Percentiles rank a stretch among this genome's conserved stretches.
Evolutionary conservation across 495 filamentous ascomycete species (phyloP).

Genomic region (Talaromyces nanjingensis): DNA sequence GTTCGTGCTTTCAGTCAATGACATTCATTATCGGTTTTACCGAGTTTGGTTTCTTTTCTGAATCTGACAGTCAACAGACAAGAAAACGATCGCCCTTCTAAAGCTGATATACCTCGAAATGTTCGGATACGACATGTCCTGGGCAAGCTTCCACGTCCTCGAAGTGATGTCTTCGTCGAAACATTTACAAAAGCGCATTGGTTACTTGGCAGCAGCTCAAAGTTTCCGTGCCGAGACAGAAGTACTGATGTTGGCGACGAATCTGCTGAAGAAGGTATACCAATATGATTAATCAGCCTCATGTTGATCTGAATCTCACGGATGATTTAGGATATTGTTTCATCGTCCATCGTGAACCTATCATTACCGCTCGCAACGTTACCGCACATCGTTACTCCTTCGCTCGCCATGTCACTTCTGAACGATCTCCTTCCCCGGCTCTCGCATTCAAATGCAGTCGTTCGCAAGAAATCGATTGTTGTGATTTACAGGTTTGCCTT

Average conservation of each 20-base stretch:
- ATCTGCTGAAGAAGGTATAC: constrained; percentile 87
- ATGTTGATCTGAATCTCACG: constrained; percentile 1
- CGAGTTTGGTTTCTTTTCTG: neutral
- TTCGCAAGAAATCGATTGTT: constrained; percentile 92
- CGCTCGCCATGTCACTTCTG: constrained; percentile 80
- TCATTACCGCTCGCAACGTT: constrained; percentile 79
- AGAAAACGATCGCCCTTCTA: constrained; percentile 90
- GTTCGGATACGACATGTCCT: constrained; percentile 99
- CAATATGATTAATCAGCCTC: neutral
- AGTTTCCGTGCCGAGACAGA: constrained; percentile 94
- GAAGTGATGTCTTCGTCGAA: constrained; percentile 97
- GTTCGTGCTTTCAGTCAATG: constrained; percentile 30
- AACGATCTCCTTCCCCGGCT: constrained; percentile 81
- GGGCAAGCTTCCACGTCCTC: constrained; percentile 95
- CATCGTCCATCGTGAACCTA: constrained; percentile 64
- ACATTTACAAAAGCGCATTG: constrained; percentile 89
- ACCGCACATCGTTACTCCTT: constrained; percentile 86
- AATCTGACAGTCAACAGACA: constrained; percentile 46
- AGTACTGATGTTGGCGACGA: constrained; percentile 95
- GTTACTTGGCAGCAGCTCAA: constrained; percentile 93
- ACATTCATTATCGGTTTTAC: neutral
- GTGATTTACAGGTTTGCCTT: constrained; percentile 87
- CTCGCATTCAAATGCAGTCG: constrained; percentile 69
- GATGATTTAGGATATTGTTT: constrained; percentile 63
- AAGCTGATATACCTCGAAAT: constrained; percentile 97